Evolutionary conservation across 805 yeast genomes (phyloP), one percentile per base, ranked within the genome.

Genomic region (Spathaspora arborariae): DNA sequence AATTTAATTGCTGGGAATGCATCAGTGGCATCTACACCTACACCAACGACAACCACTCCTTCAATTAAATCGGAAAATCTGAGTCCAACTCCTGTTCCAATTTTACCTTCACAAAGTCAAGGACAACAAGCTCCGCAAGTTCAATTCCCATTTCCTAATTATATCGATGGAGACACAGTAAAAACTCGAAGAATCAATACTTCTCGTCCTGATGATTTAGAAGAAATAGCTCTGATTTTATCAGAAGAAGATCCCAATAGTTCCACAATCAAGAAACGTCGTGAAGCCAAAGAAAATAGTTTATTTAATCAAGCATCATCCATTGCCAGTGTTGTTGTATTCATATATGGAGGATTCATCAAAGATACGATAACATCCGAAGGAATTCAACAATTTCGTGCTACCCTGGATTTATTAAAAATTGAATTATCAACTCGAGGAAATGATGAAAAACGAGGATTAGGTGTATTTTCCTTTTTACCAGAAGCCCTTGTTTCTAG

Each of bases 271-370:
- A 22, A 22, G 26, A 22, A 22, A 9, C 26, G 9, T 9, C 26
- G 9, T 22, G 26, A 22, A 22, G 26, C 9, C 8, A 30, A 30
- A 8, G 26, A 18, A 8, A 20, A 35, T 27, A 40, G 33, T 22
- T 27, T 45, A 3, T 45, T 41, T 26, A 45, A 46, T 16, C 33
- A 20, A 19, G 26, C 42, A 10, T 46, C 48, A 16, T 34, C 44
- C 13, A 21, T 15, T 10, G 42, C 52, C 9, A 53, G 62, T 3
- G 55, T 67, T 1, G 52, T 65, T 13, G 59, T 72, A 0, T 70
- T 63, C 50, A 53, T 67, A 11, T 71, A 70, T 56, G 77, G 76
- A 2, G 77, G 77, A 2, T 72, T 71, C 46, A 30, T 33, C 13
- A n/a, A 13, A 18, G 27, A 20, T 15, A 20, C 30, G 13, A 27